Evolutionary conservation across 768 basidiomycete genomes (phyloP).

Genomic region (Saitozyma sp.): DNA sequence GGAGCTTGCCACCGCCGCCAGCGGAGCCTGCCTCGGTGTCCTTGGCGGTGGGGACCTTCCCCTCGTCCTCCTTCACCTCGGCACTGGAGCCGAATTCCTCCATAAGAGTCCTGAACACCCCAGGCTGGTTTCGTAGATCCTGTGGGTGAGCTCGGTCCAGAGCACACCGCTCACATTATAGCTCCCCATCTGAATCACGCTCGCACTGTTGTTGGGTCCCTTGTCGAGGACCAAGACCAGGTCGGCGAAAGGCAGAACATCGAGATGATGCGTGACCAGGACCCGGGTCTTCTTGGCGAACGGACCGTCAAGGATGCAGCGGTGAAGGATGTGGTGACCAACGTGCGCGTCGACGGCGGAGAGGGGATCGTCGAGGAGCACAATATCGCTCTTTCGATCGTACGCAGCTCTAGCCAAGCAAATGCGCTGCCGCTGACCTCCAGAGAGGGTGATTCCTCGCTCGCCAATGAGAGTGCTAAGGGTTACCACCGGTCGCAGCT

Average conservation of each 20-base stretch:
- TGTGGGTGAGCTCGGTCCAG: conserved; percentile 6
- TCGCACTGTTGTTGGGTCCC: conserved; percentile 18
- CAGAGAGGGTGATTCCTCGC: conserved; percentile 60
- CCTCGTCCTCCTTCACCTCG: conserved; percentile 1
- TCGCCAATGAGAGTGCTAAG: conserved; percentile 71
- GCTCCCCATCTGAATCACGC: conserved; percentile 65
- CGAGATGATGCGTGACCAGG: conserved; percentile 57
- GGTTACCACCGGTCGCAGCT: conserved; percentile 56
- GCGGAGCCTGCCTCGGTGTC: conserved; percentile 16
- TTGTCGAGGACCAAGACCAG: conserved; percentile 46
- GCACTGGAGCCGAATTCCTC: conserved; percentile 56
- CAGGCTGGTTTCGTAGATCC: conserved; percentile 22
- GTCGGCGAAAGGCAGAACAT: conserved; percentile 46
- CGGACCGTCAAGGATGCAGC: conserved; percentile 57
- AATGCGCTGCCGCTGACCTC: conserved; percentile 47
- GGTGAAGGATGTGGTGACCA: conserved; percentile 65
- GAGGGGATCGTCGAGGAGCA: conserved; percentile 56
- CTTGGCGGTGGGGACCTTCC: conserved; percentile 1
- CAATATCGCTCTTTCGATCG: conserved; percentile 29
- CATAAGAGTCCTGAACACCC: conserved; percentile 41
- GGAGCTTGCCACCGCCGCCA: conserved; percentile 31
- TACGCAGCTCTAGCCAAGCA: conserved; percentile 45
- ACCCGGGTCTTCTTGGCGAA: conserved; percentile 64
- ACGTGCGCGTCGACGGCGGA: conserved; percentile 78
- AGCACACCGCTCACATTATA: conserved; percentile 51